Conservation (phyloP, 2,329 filamentous ascomycete species). For the Cadophora malorum region DNA sequence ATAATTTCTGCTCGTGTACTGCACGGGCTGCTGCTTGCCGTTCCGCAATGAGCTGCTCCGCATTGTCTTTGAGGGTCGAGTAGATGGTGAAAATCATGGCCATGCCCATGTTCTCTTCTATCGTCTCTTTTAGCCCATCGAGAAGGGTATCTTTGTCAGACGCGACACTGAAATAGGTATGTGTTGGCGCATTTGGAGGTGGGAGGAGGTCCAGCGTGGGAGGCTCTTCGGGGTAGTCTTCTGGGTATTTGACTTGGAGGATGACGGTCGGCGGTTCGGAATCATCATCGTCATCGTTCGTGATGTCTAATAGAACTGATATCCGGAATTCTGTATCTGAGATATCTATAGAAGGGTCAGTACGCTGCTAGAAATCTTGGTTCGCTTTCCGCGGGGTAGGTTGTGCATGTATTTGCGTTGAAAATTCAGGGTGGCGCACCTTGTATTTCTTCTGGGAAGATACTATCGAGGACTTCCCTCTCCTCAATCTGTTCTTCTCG, state of each 20-base stretch:
- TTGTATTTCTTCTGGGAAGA: constrained; percentile 97
- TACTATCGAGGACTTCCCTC: constrained; percentile 96
- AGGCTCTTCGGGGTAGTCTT: constrained; percentile 85
- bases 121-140: constrained; percentile 71
- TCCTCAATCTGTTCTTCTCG: constrained; percentile 94
- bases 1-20: constrained; percentile 59
- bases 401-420: not conserved
- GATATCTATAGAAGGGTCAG: constrained; percentile 66
- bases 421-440: constrained; percentile 55
- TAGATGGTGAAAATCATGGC: constrained; percentile 96
- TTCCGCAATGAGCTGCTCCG: constrained; percentile 82
- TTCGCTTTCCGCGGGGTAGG: constrained; percentile 8
- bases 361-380: not conserved
- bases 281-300: constrained; percentile 66
- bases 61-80: constrained; percentile 84
- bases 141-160: constrained; percentile 81
- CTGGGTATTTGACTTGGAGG: constrained; percentile 88
- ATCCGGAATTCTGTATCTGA: constrained; percentile 90
- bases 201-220: constrained; percentile 81
- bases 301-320: constrained; percentile 81
- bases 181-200: constrained; percentile 70
- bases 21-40: constrained; percentile 70
- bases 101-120: constrained; percentile 95
- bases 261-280: constrained; percentile 73
- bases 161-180: constrained; percentile 78